Base-by-base conservation (phyloP, 495 filamentous ascomycete genomes). In the Podospora sp. region DNA sequence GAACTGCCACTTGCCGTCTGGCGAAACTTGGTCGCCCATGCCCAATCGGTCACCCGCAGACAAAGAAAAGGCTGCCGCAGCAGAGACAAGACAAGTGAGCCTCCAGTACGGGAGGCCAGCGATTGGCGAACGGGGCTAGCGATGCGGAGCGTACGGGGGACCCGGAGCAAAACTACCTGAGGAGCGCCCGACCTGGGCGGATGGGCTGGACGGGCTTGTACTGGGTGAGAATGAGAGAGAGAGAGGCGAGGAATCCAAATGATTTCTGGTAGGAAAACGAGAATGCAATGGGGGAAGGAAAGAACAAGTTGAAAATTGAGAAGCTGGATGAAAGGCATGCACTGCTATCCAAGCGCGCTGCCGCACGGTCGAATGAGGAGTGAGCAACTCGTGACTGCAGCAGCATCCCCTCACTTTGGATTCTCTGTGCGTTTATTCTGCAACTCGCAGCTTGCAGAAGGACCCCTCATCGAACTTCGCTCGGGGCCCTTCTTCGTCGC, bases 1-100 rank as follows among this genome's bases (percentile, higher is more conserved):
- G 40, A 63, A 68, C 70, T 75, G 74, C 69, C 72, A 73, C 72
- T 70, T 72, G 68, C 71, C 72, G 71, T 69, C 66, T 71, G 66
- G 59, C 68, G 49, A 75, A 58, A 65, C 56, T 67, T 62, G 60
- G 57, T 61, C 53, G 65, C 61, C 53, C 46, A 55, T 67, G 57
- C 68, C 35, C 60, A 65, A 58, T 56, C 64, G 70, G 70, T 62
- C 50, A 29, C 52, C 22, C 16, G 53, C 62, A 63, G 57, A 58
- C 67, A 60, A 55, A 53, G 33, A 65, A 60, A n/a, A 36, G 51
- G 33, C n/a, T 58, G 36, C 2, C 51, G 40, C 21, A 49, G 20
- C 50, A 50, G 52, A 18, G 5, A 22, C 60, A 26, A 25, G 27
- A 46, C 55, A 53, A 59, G 46, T 50, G 40, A 46, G 60, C 22